Conservation (phyloP, 2,329 filamentous ascomycete genomes). For the Microcyclospora pomicola region DNA sequence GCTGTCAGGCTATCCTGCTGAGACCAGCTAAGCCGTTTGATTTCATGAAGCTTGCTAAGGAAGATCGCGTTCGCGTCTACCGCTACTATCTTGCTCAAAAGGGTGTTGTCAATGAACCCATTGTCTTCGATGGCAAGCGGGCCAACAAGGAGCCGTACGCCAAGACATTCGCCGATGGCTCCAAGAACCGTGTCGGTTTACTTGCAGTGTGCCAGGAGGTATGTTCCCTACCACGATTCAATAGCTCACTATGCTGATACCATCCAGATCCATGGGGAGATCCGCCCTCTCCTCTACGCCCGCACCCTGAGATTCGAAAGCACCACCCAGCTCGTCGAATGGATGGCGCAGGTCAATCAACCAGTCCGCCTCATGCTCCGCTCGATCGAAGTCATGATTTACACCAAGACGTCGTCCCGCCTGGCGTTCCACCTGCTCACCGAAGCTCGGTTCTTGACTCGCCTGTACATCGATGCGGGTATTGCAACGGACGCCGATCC, state of each 20-base stretch:
- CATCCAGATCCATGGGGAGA: constrained; percentile 17
- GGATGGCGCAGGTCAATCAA: constrained; percentile 17
- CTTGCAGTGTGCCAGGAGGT: constrained; percentile 22
- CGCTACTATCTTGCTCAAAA: constrained; percentile 18
- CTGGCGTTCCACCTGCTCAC: constrained; percentile 21
- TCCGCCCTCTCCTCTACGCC: constrained; percentile 19
- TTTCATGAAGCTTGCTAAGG: constrained; percentile 18
- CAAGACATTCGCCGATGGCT: constrained; percentile 19
- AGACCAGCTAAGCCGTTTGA: constrained; percentile 22
- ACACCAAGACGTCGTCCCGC: constrained; percentile 17
- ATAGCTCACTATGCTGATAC: background rate
- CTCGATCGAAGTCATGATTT: constrained; percentile 17
- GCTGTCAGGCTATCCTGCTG: constrained; percentile 23
- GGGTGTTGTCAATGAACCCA: constrained; percentile 12
- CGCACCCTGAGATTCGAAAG: constrained; percentile 20
- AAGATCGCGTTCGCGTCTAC: constrained; percentile 19
- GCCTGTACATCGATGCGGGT: constrained; percentile 17
- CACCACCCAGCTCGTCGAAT: constrained; percentile 20
- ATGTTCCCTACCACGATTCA: background rate
- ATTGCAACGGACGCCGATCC: constrained; percentile 18
- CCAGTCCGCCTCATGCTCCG: constrained; percentile 11
- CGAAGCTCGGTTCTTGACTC: too few species aligned
- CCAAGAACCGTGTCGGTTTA: constrained; percentile 21
- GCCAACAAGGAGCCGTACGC: constrained; percentile 16
- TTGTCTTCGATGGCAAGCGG: constrained; percentile 20